A percentile compares a stretch with the other conserved stretches of the same genome.
Evolutionary conservation across 2,329 filamentous ascomycete species (phyloP).

Genomic region (Lecanicillium sp.): DNA sequence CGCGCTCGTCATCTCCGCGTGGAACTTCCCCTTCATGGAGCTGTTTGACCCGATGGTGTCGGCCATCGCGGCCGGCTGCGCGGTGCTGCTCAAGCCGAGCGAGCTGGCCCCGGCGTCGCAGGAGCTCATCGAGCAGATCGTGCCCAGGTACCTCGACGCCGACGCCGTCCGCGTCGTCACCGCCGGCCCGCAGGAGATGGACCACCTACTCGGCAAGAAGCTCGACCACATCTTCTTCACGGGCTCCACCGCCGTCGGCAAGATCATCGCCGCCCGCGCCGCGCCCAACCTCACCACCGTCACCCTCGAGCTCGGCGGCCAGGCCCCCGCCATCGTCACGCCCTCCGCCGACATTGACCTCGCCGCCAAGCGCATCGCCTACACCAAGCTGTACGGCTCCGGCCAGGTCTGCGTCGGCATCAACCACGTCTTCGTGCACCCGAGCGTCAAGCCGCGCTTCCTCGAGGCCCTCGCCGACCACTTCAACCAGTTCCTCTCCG

Average conservation of each 20-base stretch:
- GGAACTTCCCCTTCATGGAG: constrained; percentile 40
- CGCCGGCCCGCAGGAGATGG: constrained; percentile 32
- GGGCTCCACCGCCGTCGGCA: constrained; percentile 32
- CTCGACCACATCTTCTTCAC: constrained; percentile 43
- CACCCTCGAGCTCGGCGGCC: constrained; percentile 40
- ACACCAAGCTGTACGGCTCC: constrained; percentile 36
- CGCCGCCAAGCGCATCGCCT: constrained; percentile 37
- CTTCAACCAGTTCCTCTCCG: constrained; percentile 26
- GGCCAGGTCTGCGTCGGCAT: constrained; percentile 26
- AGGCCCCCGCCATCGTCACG: constrained; percentile 38
- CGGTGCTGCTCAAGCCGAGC: constrained; percentile 38
- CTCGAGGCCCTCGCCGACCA: constrained; percentile 27
- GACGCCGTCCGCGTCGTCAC: constrained; percentile 30
- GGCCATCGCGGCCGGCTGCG: constrained; percentile 37
- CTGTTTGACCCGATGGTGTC: constrained; percentile 33
- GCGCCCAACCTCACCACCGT: constrained; percentile 39
- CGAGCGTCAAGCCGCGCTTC: constrained; percentile 31
- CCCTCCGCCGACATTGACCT: constrained; percentile 34
- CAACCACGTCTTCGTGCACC: constrained; percentile 40
- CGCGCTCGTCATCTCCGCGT: constrained; percentile 37
- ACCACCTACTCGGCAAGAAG: constrained; percentile 29
- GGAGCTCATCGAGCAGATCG: constrained; percentile 31
- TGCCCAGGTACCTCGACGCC: constrained; percentile 37
- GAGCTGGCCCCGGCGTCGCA: constrained; percentile 32
- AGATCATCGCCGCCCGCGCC: constrained; percentile 33